Evolutionary conservation across 176 grass and related monocot genomes (phyloP), one percentile per base, ranked within the genome.

Genomic region (Phyllostachys edulis): DNA sequence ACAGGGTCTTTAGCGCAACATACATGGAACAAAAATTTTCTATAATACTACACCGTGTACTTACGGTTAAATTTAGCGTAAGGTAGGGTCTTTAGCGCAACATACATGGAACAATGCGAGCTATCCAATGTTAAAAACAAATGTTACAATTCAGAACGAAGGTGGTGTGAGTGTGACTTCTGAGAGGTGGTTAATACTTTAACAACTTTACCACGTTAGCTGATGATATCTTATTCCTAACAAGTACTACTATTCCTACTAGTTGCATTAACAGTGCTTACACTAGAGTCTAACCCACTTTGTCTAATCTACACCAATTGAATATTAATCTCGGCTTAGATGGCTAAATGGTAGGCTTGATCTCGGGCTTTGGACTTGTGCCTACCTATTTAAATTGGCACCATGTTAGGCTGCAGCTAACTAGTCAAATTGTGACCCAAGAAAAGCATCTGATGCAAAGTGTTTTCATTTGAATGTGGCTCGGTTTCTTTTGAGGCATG

Each of bases 351-450:
- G 80, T 82, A 77, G 77, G 82, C 65, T 68, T 51, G 50, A 76
- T 67, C 49, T 93, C 34, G 94, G 87, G 75, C 84, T 88, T 20
- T 79, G 94, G 74, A 36, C 82, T 36, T 34, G 41, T 64, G 67
- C 66, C 37, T 37, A 54, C 67, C 77, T 85, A 82, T n/a, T 77
- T 77, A 90, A 77, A 71, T 70, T 82, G 71, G 71, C 75, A 46
- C 64, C 88, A 85, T 63, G 88, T 85, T 86, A 77, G 83, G 77
- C 23, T 69, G 77, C 77, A 74, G 26, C 50, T 68, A 74, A 70
- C 51, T 41, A 62, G 87, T 82, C 83, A 82, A 82, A 85, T 85
- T 81, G 77, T 54, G 52, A n/a, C 77, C 51, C 61, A 85, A 74
- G 51, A 20, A 89, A 82, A 52, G 70, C 72, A 89, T 89, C 82